Evolutionary conservation across 768 basidiomycete genomes (phyloP), one percentile per base, ranked within the genome.

Genomic region (Xerocomus brunneocitrinus): DNA sequence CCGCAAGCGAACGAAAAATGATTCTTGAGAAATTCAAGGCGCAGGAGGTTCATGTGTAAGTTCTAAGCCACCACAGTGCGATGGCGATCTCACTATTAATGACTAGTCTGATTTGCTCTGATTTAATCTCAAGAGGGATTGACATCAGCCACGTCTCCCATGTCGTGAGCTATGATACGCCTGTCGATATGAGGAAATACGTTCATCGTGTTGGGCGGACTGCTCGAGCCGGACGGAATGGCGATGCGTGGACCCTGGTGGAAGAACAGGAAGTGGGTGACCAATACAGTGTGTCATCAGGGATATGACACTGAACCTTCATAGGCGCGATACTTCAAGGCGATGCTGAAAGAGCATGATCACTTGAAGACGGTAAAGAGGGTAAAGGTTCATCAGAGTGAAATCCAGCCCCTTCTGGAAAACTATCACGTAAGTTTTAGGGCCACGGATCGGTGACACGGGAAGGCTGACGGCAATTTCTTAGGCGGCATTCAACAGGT

Each of bases 161-260:
- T 68, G 95, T 99, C 30, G 82, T 99, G 44, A 94, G 87, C 63
- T 98, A 99, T 68, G 97, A 99, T 66, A 85, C 83, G 2, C 95
- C 97, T 8, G 80, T 97, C n/a, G 97, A 98, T 67, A 94, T 98
- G 82, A 81, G 92, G 47, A 98, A 98, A 69, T 99, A 99, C 64
- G 91, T 99, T 10, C 97, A 99, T 69, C 87, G 97, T 49, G 95
- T 95, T 8, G 97, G 97, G 22, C 80, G 97, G 41, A 98, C 97
- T 5, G 97, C 97, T 3, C 81, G 97, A 47, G 97, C 97, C 3
- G 97, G 97, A 8, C 77, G 89, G 43, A 71, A 73, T 22, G 97
- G 97, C 6, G 82, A 89, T 58, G 94, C 95, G 2, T 99, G 95
- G 95, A 89, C 89, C 2, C 71, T 98, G 61, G 90, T 98, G 7